These are phyloP conservation scores for Phytophthora tentaculata DNA, from an alignment of 352 stramenopile species.

Conservation along the genomic window DNA sequence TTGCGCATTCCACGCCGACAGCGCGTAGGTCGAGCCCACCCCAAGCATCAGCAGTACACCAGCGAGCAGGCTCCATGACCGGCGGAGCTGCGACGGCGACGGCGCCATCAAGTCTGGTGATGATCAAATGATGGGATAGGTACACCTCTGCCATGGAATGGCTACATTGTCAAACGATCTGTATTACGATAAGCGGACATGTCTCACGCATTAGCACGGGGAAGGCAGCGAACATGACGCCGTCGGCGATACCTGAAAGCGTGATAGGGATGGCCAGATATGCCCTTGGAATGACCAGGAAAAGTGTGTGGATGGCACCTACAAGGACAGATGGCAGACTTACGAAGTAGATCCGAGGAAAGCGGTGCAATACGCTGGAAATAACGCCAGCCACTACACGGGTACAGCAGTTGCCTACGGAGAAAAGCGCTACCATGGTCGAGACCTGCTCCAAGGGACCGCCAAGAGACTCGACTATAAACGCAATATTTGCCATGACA, in stretches of 20 bases:
- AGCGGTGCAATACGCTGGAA: slow-evolving; percentile 55
- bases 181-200: slow-evolving; percentile 15
- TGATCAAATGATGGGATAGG: slow-evolving; percentile 9
- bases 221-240: slow-evolving; percentile 78
- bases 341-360: slow-evolving; percentile 69
- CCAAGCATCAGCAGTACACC: slow-evolving; percentile 75
- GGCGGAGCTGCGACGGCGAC: slow-evolving; percentile 29
- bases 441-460: slow-evolving; percentile 60
- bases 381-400: slow-evolving; percentile 61
- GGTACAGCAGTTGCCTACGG: slow-evolving; percentile 65
- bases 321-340: slow-evolving; percentile 62
- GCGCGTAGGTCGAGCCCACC: slow-evolving; percentile 78
- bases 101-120: slow-evolving; percentile 11
- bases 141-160: slow-evolving; percentile 10
- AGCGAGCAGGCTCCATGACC: slow-evolving; percentile 54
- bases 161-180: slow-evolving; percentile 27
- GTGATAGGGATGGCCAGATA: slow-evolving; percentile 63
- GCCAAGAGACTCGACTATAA: slow-evolving; percentile 70
- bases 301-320: slow-evolving; percentile 59
- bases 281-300: slow-evolving; percentile 53
- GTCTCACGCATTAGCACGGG: slow-evolving; percentile 75
- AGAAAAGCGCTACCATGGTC: slow-evolving; percentile 75
- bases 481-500: slow-evolving; percentile 83
- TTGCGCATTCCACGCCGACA: slow-evolving; percentile 86
- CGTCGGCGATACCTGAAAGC: slow-evolving; percentile 64